Percentiles rank a stretch among this genome's conserved stretches.
phyloP scores from a whole-genome alignment of 176 grass and related monocot species.

The Olyra latifolia region DNA sequence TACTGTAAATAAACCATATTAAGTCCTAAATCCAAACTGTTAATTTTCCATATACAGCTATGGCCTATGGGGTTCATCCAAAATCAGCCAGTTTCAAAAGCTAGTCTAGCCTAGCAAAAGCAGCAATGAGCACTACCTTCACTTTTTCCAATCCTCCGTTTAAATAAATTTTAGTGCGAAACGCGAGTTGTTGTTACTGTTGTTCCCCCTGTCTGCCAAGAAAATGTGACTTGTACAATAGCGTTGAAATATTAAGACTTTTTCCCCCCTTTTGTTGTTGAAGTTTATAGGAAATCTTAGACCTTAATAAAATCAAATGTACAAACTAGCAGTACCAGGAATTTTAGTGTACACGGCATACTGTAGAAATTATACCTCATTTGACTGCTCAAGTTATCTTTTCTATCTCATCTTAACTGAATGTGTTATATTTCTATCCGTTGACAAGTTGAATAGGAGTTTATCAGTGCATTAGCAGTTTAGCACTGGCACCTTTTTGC shows the following conservation, averaged over 20 bases:
- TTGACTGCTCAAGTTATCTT: not conserved
- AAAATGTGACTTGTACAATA: not conserved
- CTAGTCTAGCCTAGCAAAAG: not conserved
- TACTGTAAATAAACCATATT: not conserved
- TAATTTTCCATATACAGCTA: not conserved
- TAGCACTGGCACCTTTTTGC: not conserved
- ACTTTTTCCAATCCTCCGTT: not conserved
- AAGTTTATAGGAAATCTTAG: not conserved
- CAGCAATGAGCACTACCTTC: not conserved
- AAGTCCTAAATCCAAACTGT: not conserved
- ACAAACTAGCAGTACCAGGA: not conserved
- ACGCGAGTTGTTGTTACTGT: not conserved
- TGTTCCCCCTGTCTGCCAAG: not conserved
- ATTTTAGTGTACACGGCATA: not conserved
- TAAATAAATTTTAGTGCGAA: not conserved
- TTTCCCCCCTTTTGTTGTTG: not conserved
- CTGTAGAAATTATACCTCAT: not conserved
- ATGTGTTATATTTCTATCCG: not conserved
- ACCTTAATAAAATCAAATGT: not conserved
- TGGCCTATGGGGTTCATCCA: not conserved
- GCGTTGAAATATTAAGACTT: not conserved
- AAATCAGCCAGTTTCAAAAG: not conserved
- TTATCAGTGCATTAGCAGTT: not conserved
- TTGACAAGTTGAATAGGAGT: not conserved
- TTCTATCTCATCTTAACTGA: not conserved